Evolutionary conservation across 108 stramenopile genomes (phyloP), one percentile per base, ranked within the genome.

Genomic region (Pseudonitzschia multiseries): DNA sequence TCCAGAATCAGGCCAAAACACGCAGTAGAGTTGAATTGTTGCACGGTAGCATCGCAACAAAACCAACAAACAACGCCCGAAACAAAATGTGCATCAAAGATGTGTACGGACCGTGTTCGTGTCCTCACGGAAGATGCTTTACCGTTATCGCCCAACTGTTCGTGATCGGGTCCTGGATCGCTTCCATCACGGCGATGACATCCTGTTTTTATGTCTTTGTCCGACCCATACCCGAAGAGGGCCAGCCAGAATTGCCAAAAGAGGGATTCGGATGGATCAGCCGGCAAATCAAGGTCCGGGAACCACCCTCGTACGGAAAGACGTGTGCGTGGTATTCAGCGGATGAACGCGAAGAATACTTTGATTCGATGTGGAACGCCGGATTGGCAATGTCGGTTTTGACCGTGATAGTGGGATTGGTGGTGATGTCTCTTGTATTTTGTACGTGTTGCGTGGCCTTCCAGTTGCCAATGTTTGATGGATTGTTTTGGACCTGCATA

Each of bases 101-200:
- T 68, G 73, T 79, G 4, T 79, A 79, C 46, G 79, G 79, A 33
- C 79, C 79, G 59, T 79, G 79, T 48, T 79, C 79, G 1, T 79
- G 73, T 70, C 79, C 79, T 24, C 79, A 79, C 44, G 79, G 79
- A n/a, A 72, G 79, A 22, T 79, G 79, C 42, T 79, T 79, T 57
- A 79, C 79, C 21, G 68, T 74, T 0, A 41, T 79, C 46, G 79
- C 79, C 15, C 79, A 79, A 43, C 63, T 67, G 41, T 79, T 79
- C 31, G 66, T 72, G 3, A 65, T 79, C 46, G 50, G 65, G 14
- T 52, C 69, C 18, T 79, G 53, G 54, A 53, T 79, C 28, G 43
- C 72, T 17, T 74, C 73, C 0, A 28, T 74, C 0, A 8, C 69
- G 36, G 69, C 69, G 0, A 24, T 79, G 8, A 70, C 79, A 0